Evolutionary conservation across 495 filamentous ascomycete species (phyloP).

Genomic region (Xylaria telfairii): DNA sequence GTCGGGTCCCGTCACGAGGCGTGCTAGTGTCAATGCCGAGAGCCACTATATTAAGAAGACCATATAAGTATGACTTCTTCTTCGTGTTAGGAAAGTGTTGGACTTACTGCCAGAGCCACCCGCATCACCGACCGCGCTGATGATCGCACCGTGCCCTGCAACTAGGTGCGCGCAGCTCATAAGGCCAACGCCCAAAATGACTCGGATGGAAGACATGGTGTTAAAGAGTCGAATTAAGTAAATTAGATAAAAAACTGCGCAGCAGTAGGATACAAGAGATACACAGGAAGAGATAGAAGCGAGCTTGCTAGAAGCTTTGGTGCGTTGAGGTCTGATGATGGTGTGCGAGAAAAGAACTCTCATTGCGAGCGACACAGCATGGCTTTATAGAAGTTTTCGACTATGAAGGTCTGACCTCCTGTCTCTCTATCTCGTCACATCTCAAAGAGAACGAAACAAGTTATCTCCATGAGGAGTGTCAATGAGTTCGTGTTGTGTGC

Average conservation of each 20-base stretch:
- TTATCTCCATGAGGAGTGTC: background rate
- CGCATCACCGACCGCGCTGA: constrained; percentile 52
- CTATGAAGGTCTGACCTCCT: background rate
- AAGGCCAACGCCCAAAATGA: constrained; percentile 41
- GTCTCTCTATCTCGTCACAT: background rate
- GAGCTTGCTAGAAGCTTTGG: constrained; percentile 30
- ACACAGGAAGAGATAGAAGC: constrained; percentile 18
- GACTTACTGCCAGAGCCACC: constrained; percentile 52
- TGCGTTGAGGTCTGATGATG: constrained; percentile 10
- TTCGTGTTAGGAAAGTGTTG: background rate
- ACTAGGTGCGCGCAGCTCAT: constrained; percentile 43
- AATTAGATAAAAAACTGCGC: constrained; percentile 32
- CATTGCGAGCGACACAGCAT: constrained; percentile 17
- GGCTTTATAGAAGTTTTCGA: constrained; percentile 34
- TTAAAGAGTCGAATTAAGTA: constrained; percentile 13
- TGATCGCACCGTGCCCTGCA: constrained; percentile 58
- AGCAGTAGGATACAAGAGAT: constrained; percentile 38
- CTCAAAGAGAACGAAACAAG: background rate
- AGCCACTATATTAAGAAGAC: constrained; percentile 35
- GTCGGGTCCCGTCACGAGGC: constrained; percentile 58
- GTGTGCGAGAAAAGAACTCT: constrained; percentile 1
- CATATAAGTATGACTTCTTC: background rate
- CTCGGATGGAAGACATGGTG: constrained; percentile 43
- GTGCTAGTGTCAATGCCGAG: constrained; percentile 55
- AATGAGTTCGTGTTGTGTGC: background rate